phyloP scores from a whole-genome alignment of 257 asterid species.

The Salvia rosmarinus region DNA sequence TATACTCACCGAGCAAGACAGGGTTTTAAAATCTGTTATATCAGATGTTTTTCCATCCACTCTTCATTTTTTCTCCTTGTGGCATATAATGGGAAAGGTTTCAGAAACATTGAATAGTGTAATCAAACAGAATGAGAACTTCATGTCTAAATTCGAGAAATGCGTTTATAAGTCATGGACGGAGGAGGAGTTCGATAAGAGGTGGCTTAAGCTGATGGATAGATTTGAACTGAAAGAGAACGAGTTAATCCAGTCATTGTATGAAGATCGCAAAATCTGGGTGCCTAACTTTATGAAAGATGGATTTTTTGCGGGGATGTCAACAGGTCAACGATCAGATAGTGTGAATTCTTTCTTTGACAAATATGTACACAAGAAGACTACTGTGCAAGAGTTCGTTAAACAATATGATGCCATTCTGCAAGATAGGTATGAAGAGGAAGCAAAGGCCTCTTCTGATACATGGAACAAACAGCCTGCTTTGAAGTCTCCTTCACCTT shows the following conservation, averaged over 20 bases:
- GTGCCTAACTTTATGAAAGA: constrained; percentile 68
- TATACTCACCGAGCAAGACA: constrained; percentile 79
- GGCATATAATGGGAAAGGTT: constrained; percentile 81
- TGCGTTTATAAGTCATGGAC: constrained; percentile 79
- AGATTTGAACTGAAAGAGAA: constrained; percentile 72
- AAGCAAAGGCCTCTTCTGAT: constrained; percentile 87
- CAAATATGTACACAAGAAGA: constrained; percentile 90
- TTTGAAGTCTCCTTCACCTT: constrained; percentile 93
- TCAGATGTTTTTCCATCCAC: constrained; percentile 71
- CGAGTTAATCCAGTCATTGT: constrained; percentile 66
- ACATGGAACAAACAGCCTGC: constrained; percentile 87
- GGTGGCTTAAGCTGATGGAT: constrained; percentile 81
- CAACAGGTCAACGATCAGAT: constrained; percentile 74
- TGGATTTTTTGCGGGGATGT: constrained; percentile 86
- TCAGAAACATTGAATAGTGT: constrained; percentile 65
- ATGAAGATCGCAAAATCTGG: constrained; percentile 80
- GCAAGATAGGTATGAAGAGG: constrained; percentile 92
- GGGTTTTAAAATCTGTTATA: constrained; percentile 56
- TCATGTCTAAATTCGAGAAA: constrained; percentile 69
- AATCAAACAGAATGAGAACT: constrained; percentile 69
- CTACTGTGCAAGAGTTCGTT: constrained; percentile 75
- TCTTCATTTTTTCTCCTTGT: constrained; percentile 67
- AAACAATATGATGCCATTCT: constrained; percentile 77
- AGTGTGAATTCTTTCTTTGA: constrained; percentile 88
- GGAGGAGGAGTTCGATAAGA: constrained; percentile 76